phyloP scores from a whole-genome alignment of 768 basidiomycete genomes.

The Hemileccinum rubropunctum region DNA sequence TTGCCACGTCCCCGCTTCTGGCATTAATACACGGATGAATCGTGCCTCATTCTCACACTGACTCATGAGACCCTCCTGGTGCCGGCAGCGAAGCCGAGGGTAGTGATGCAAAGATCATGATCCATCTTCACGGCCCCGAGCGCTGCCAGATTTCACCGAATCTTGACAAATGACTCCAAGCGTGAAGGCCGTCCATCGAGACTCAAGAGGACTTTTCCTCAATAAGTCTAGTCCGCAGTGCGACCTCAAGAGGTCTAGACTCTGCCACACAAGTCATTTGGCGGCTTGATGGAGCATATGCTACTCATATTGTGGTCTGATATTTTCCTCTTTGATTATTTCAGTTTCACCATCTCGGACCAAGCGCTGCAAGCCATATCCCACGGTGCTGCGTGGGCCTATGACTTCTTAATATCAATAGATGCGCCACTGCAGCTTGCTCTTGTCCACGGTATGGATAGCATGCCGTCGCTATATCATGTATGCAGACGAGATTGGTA shows the following conservation, averaged over 20 bases:
- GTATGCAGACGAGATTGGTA: neutral
- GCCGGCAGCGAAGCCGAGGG: slow-evolving; percentile 9
- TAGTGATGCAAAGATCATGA: slow-evolving; percentile 11
- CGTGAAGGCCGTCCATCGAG: neutral
- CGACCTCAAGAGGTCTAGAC: slow-evolving; percentile 6
- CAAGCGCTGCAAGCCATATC: neutral
- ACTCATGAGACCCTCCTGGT: neutral
- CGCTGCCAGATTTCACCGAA: neutral
- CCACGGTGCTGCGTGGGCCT: slow-evolving; percentile 14
- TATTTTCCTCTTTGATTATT: neutral
- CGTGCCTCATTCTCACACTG: slow-evolving; percentile 14
- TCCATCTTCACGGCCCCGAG: slow-evolving; percentile 19
- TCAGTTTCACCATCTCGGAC: neutral
- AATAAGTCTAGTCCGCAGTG: neutral
- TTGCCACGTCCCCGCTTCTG: slow-evolving; percentile 6
- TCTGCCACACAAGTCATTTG: slow-evolving; percentile 25
- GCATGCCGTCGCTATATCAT: no score
- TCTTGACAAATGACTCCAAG: neutral
- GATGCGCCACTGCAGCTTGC: slow-evolving; percentile 25
- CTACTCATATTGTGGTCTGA: slow-evolving; percentile 7
- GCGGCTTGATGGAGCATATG: slow-evolving; percentile 25
- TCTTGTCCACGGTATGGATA: no score
- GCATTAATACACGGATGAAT: slow-evolving; percentile 5
- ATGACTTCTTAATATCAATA: slow-evolving; percentile 4
- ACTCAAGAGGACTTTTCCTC: no score